Evolutionary conservation across 2,329 filamentous ascomycete genomes (phyloP).

Genomic region (Eutypa lata): DNA sequence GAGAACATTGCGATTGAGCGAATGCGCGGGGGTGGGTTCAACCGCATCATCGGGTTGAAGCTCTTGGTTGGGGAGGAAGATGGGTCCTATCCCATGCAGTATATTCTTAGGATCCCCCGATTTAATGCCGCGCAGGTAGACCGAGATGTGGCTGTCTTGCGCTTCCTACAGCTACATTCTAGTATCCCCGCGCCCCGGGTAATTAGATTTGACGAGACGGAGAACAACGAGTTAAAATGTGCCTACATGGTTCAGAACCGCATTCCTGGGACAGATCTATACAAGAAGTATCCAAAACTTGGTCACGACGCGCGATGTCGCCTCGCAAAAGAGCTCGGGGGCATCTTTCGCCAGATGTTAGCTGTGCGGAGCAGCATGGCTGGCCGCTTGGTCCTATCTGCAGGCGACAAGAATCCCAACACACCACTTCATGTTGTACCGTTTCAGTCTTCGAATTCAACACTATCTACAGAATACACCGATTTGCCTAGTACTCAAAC

Average conservation of each 20-base stretch:
- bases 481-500: neutral
- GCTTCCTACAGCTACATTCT: conserved; percentile 3
- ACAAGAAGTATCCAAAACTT: neutral
- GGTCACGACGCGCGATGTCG: conserved; percentile 2
- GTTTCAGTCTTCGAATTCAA: neutral
- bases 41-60: conserved; percentile 9
- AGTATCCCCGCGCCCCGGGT: conserved; percentile 7
- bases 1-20: conserved; percentile 6
- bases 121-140: conserved; percentile 2
- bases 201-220: conserved; percentile 2
- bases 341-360: conserved; percentile 3
- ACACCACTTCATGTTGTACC: conserved; percentile 1
- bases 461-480: neutral
- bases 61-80: neutral
- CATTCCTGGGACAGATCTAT: neutral
- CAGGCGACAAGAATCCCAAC: neutral
- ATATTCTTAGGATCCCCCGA: conserved; percentile 6
- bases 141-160: conserved; percentile 7
- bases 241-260: conserved; percentile 6
- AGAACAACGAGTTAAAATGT: conserved; percentile 2
- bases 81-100: neutral
- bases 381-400: neutral
- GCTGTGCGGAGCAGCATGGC: neutral
- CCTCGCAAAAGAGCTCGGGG: conserved; percentile 5
- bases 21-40: conserved; percentile 2